These are phyloP conservation scores for Leccinum griseonigrum DNA, from an alignment of 1,284 basidiomycete genomes.

Conservation along the genomic window DNA sequence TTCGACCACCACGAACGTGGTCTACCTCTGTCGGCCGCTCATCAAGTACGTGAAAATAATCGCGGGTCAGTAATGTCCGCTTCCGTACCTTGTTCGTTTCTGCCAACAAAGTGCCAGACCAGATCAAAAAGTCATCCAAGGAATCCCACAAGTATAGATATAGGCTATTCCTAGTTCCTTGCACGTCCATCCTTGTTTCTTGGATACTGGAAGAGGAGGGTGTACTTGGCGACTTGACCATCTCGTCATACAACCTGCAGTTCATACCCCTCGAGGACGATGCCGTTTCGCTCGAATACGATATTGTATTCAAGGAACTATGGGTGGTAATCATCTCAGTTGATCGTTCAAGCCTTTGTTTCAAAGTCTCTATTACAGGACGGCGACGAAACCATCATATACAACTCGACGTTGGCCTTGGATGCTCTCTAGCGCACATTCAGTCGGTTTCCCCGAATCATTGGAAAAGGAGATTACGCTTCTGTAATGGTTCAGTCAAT, in stretches of 20 bases:
- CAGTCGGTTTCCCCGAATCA: constrained; percentile 88
- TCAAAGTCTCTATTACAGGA: constrained; percentile 50
- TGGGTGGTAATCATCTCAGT: constrained; percentile 62
- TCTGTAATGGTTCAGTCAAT: constrained; percentile 52
- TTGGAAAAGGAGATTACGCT: constrained; percentile 93
- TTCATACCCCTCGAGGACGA: constrained; percentile 89
- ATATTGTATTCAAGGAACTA: constrained; percentile 79
- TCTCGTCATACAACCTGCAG: constrained; percentile 87
- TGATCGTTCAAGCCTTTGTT: constrained; percentile 2
- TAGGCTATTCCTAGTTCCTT: constrained; percentile 87
- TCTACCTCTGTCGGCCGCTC: constrained; percentile 91
- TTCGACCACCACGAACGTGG: constrained; percentile 83
- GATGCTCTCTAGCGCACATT: constrained; percentile 84
- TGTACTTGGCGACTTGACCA: constrained; percentile 84
- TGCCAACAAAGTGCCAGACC: constrained; percentile 13
- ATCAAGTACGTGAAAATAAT: constrained; percentile 87
- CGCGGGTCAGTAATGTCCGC: constrained; percentile 59
- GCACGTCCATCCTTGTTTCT: constrained; percentile 82
- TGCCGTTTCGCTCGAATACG: constrained; percentile 84
- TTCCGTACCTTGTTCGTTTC: constrained; percentile 1
- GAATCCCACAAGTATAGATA: constrained; percentile 78
- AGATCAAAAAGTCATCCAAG: constrained; percentile 84
- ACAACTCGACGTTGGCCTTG: constrained; percentile 86
- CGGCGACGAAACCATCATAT: constrained; percentile 91
- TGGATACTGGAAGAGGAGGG: constrained; percentile 88